Evolutionary conservation across 306 rosid species (phyloP).

Genomic region (Comarum palustre): DNA sequence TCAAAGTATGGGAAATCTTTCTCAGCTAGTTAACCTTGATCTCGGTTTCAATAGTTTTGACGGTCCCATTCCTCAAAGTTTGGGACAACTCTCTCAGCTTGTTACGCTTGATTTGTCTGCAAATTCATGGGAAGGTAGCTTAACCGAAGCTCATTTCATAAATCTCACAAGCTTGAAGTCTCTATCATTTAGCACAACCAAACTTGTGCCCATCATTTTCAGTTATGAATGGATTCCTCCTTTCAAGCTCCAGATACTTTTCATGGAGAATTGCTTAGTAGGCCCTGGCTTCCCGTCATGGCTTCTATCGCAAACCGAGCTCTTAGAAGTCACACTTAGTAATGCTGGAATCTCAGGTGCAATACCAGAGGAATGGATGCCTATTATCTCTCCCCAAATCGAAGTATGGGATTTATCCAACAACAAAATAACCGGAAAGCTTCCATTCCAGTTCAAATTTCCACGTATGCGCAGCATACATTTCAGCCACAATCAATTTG

Average conservation of each 20-base stretch:
- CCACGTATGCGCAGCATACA: fast-evolving
- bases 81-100: constrained; percentile 23
- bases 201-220: background rate
- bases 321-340: fast-evolving
- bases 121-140: constrained; percentile 9
- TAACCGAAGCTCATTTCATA: constrained; percentile 19
- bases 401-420: background rate
- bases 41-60: background rate
- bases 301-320: background rate
- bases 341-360: background rate
- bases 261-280: background rate
- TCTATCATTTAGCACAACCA: background rate
- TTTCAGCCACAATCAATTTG: background rate
- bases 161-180: background rate
- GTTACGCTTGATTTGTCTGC: background rate
- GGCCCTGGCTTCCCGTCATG: background rate
- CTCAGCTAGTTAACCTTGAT: background rate
- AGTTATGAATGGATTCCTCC: constrained; percentile 13
- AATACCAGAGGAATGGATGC: background rate
- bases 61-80: constrained; percentile 14
- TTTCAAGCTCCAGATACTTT: background rate
- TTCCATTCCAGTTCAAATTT: background rate
- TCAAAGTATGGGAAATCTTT: constrained; percentile 27
- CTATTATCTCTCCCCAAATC: background rate
- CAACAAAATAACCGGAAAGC: background rate